Evolutionary conservation across 306 rosid genomes (phyloP), one percentile per base, ranked within the genome.

Genomic region (Gastrolobium villosum): DNA sequence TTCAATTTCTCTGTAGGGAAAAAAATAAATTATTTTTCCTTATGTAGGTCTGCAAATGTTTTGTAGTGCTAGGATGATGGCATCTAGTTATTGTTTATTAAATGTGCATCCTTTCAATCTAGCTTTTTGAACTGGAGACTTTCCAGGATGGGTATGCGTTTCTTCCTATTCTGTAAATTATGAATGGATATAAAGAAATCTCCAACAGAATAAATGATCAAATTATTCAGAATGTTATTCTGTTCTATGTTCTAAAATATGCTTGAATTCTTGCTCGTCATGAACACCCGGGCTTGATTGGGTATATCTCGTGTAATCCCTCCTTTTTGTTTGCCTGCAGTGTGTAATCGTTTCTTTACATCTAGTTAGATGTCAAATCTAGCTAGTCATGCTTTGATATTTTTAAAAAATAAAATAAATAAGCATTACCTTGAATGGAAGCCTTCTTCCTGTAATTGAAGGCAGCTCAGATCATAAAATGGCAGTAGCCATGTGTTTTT

Each of bases 381-480:
- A 31, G 61, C 26, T 63, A n/a, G 81, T 52, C 20, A 20, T 72
- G 45, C 67, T 53, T 31, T 60, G 61, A 70, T 34, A 65, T 53
- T 48, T 76, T 55, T 1, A 14, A 36, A 10, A 10, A 57, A n/a
- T 35, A 26, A 30, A 50, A 37, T 2, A 4, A 20, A 20, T 20
- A 20, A 20, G 26, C 26, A 20, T 15, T 78, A n/a, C 37, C 37
- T 69, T 48, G 37, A 77, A 37, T 55, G 49, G 63, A 57, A 28
- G 35, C 2, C 68, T 44, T 43, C 43, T 11, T 45, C 56, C 7
- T 57, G 52, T 39, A 59, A 13, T 13, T 34, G 45, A 61, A 70
- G 77, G 45, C 46, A 48, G 11, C 28, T 81, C 62, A 54, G 63
- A 37, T 70, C 35, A 45, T 34, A 14, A 40, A 32, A 72, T 44